phyloP scores from a whole-genome alignment of 768 basidiomycete genomes.

The Coprinopsis sp. region DNA sequence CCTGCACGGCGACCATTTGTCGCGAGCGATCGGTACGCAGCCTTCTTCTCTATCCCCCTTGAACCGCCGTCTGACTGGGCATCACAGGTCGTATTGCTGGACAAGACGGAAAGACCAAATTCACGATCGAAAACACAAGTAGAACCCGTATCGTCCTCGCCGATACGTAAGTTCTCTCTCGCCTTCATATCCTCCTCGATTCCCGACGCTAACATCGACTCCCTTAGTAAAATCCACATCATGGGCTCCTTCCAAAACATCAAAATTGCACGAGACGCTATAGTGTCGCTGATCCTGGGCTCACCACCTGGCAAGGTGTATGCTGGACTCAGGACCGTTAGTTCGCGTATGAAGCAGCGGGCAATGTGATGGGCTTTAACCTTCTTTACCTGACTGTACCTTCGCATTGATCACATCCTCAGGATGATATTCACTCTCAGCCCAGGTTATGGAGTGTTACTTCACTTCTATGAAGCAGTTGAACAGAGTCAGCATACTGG shows the following conservation, averaged over 20 bases:
- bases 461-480: too few relatives aligned
- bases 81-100: slow-evolving; percentile 91
- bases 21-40: slow-evolving; percentile 85
- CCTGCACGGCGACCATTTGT: slow-evolving; percentile 93
- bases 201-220: slow-evolving; percentile 7
- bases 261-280: slow-evolving; percentile 93
- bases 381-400: too few relatives aligned
- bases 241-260: slow-evolving; percentile 99
- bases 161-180: slow-evolving; percentile 71
- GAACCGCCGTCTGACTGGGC: neutral
- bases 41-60: neutral
- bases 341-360: slow-evolving; percentile 89
- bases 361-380: slow-evolving; percentile 74
- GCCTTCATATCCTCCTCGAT: neutral
- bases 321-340: slow-evolving; percentile 85
- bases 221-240: slow-evolving; percentile 88
- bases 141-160: slow-evolving; percentile 98
- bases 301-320: slow-evolving; percentile 95
- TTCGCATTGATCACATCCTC: slow-evolving; percentile 7
- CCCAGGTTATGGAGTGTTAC: too few relatives aligned
- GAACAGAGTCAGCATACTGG: too few relatives aligned
- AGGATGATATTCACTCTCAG: too few relatives aligned
- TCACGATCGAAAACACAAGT: slow-evolving; percentile 96
- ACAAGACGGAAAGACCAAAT: slow-evolving; percentile 97
- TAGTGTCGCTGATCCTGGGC: slow-evolving; percentile 91